Percentiles rank a stretch among this genome's conserved stretches.
Evolutionary conservation across 179 eudicot genomes (phyloP).

Genomic region (Beta macrorhiza): DNA sequence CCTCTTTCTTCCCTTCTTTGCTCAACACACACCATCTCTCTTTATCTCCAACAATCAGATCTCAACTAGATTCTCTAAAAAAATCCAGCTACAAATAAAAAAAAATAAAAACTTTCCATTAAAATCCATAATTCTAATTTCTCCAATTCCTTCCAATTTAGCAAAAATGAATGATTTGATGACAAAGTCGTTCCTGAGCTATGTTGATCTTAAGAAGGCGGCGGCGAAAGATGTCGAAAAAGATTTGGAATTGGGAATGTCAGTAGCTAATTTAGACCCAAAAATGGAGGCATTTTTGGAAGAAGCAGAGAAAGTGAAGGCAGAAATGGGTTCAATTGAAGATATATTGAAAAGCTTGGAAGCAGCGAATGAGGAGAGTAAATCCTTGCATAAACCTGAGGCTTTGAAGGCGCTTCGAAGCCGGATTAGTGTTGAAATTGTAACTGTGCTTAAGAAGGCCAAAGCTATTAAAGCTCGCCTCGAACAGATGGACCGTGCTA

Average conservation of each 20-base stretch:
- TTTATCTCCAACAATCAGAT: slow-evolving; percentile 8
- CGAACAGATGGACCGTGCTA: slow-evolving; percentile 76
- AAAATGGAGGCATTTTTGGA: slow-evolving; percentile 67
- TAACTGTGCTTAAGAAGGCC: slow-evolving; percentile 65
- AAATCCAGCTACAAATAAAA: neutral
- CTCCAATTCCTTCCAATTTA: neutral
- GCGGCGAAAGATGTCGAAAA: slow-evolving; percentile 63
- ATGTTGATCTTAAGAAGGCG: slow-evolving; percentile 74
- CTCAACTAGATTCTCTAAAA: neutral
- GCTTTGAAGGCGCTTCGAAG: slow-evolving; percentile 57
- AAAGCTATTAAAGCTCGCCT: slow-evolving; percentile 56
- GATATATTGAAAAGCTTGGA: slow-evolving; percentile 51
- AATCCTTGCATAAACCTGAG: slow-evolving; percentile 69
- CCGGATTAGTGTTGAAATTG: slow-evolving; percentile 57
- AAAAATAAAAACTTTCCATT: neutral
- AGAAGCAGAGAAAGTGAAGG: slow-evolving; percentile 77
- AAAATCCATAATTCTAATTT: neutral
- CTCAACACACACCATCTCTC: slow-evolving; percentile 1
- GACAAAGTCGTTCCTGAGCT: slow-evolving; percentile 89
- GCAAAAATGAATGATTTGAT: slow-evolving; percentile 77
- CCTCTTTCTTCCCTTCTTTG: neutral
- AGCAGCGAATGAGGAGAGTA: slow-evolving; percentile 54
- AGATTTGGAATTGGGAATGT: slow-evolving; percentile 54
- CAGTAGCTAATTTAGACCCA: slow-evolving; percentile 39
- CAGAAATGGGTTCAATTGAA: slow-evolving; percentile 56